These are phyloP conservation scores for Coemansia aciculifera DNA, from an alignment of 192 early-diverging fungal genomes.

Conservation along the genomic window DNA sequence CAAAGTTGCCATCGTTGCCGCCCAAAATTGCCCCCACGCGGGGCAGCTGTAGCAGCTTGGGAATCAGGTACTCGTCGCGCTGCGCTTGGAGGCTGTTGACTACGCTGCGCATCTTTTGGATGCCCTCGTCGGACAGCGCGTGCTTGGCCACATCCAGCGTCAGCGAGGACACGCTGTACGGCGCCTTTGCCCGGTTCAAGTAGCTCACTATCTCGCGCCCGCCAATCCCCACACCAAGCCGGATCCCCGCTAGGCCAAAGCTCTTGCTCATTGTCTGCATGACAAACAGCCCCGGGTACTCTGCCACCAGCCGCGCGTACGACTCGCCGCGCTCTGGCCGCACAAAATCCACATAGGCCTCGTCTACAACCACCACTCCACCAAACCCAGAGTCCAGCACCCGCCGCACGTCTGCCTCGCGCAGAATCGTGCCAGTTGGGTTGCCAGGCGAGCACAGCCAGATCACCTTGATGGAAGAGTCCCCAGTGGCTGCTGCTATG, in stretches of 20 bases:
- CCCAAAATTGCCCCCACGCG: slow-evolving; percentile 79
- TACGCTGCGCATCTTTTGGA: slow-evolving; percentile 69
- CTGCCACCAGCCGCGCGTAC: slow-evolving; percentile 71
- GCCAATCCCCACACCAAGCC: slow-evolving; percentile 85
- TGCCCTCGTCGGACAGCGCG: slow-evolving; percentile 72
- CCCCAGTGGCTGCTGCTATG: slow-evolving; percentile 58
- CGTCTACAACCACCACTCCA: slow-evolving; percentile 96
- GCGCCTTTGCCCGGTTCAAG: slow-evolving; percentile 98
- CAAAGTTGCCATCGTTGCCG: slow-evolving; percentile 93
- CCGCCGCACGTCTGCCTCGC: slow-evolving; percentile 59
- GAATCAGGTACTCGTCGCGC: slow-evolving; percentile 65
- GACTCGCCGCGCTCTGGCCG: slow-evolving; percentile 63
- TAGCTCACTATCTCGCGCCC: slow-evolving; percentile 77
- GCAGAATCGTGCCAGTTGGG: slow-evolving; percentile 88
- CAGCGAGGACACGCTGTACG: slow-evolving; percentile 95
- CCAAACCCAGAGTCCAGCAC: slow-evolving; percentile 57
- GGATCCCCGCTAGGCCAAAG: slow-evolving; percentile 96
- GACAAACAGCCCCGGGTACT: slow-evolving; percentile 93
- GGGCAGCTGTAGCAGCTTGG: slow-evolving; percentile 61
- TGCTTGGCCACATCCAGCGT: slow-evolving; percentile 75
- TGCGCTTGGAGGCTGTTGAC: slow-evolving; percentile 61
- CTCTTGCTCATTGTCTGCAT: slow-evolving; percentile 98
- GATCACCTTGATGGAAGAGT: slow-evolving; percentile 84
- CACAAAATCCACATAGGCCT: slow-evolving; percentile 98
- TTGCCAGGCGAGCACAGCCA: slow-evolving; percentile 99